Conservation (phyloP, 2,329 filamentous ascomycete species). For the Ophiostoma sp. region DNA sequence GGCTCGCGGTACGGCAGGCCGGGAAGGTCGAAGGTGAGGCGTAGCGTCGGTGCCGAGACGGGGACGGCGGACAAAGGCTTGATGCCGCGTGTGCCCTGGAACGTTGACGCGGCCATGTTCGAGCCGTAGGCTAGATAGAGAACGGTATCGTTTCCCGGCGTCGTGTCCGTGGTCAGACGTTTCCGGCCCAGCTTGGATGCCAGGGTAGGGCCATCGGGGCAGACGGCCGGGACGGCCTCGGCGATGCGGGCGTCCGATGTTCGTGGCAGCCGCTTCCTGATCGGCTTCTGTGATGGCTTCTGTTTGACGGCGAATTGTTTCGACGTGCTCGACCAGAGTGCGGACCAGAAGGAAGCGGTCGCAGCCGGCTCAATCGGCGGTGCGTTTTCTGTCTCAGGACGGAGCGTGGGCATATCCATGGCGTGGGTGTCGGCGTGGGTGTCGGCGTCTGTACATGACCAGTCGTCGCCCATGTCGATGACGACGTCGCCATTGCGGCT, state of each 20-base stretch:
- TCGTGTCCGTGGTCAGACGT: background rate
- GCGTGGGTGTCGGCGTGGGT: background rate
- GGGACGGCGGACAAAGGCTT: constrained; percentile 73
- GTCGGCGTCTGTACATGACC: background rate
- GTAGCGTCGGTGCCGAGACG: constrained; percentile 72
- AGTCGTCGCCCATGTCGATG: constrained; percentile 16
- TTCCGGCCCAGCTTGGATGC: background rate
- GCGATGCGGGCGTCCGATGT: constrained; percentile 39
- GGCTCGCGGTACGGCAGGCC: constrained; percentile 84
- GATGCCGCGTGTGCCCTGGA: constrained; percentile 71
- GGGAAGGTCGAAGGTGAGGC: constrained; percentile 77
- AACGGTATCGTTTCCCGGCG: constrained; percentile 39
- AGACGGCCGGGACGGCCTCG: constrained; percentile 24
- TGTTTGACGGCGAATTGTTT: too few species aligned
- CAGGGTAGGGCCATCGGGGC: constrained; percentile 23
- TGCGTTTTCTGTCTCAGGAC: background rate
- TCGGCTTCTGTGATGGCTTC: background rate
- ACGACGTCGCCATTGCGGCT: constrained; percentile 7
- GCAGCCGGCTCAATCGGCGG: background rate
- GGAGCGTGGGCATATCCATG: background rate
- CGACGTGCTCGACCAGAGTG: background rate
- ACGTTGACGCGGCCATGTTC: constrained; percentile 75
- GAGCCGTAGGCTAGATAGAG: constrained; percentile 89
- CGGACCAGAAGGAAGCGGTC: background rate
- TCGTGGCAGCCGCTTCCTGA: constrained; percentile 29